Conservation (phyloP, 306 rosid species). For the Senna tora region DNA sequence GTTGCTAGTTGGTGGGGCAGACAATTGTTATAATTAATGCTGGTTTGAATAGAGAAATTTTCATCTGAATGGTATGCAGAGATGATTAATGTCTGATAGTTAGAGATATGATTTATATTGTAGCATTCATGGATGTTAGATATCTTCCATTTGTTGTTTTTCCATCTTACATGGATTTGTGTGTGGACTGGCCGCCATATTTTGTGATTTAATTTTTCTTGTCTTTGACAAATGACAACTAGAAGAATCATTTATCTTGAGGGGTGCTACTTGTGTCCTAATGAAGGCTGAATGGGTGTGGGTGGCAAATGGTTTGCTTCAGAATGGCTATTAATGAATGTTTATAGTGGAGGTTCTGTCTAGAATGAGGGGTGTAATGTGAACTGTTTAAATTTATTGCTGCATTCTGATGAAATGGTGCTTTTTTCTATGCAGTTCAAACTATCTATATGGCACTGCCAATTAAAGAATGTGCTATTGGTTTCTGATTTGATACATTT, state of each 20-base stretch:
- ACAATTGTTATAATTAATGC: background rate
- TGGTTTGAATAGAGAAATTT: background rate
- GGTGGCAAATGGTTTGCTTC: slow-evolving; percentile 7
- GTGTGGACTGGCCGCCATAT: background rate
- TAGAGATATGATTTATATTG: background rate
- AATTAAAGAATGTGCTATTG: slow-evolving; percentile 17
- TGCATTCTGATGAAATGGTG: slow-evolving; percentile 18
- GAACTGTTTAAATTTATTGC: slow-evolving; percentile 22
- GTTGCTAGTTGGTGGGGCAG: background rate
- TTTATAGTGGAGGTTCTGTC: background rate
- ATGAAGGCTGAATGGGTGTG: background rate
- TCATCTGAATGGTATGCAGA: background rate
- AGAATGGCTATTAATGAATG: background rate
- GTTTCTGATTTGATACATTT: slow-evolving; percentile 1
- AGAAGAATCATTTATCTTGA: slow-evolving; percentile 8
- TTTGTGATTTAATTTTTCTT: slow-evolving; percentile 21
- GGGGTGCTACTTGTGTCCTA: slow-evolving; percentile 3
- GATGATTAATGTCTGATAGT: background rate
- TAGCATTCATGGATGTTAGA: background rate
- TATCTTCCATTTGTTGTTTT: background rate
- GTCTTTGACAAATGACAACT: slow-evolving; percentile 3
- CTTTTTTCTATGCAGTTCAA: background rate
- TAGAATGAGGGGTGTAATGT: slow-evolving; percentile 3
- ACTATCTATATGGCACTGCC: background rate
- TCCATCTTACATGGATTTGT: slow-evolving; percentile 5